Evolutionary conservation across 2,329 filamentous ascomycete species (phyloP).

Genomic region (Botrytis pseudocinerea): DNA sequence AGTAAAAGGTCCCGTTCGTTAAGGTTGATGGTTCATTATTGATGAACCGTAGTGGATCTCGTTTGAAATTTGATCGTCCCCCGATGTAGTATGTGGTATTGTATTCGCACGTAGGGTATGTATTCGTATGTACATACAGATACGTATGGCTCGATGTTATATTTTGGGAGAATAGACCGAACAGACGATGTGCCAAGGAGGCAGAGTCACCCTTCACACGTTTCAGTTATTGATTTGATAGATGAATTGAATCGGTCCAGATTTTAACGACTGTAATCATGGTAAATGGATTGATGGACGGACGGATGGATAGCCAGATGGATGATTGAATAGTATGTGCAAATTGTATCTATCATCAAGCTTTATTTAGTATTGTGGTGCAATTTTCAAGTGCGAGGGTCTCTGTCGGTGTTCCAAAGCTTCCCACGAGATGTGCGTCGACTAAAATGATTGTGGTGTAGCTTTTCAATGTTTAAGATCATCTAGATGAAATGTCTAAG

Average conservation of each 20-base stretch:
- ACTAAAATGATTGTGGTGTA: neutral
- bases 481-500: neutral
- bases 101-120: neutral
- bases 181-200: neutral
- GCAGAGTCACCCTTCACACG: neutral
- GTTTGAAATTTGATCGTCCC: constrained; percentile 1
- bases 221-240: constrained; percentile 4
- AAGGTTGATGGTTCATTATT: neutral
- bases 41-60: neutral
- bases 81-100: neutral
- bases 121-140: neutral
- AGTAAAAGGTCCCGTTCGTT: neutral
- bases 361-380: neutral
- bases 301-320: too few species aligned
- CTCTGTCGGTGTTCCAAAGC: neutral
- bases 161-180: neutral
- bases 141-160: neutral
- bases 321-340: neutral
- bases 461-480: neutral
- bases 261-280: neutral
- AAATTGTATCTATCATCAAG: neutral
- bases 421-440: neutral
- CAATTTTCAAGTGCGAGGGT: neutral
- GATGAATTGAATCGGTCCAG: neutral
- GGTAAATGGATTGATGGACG: neutral